Evolutionary conservation across 2,329 filamentous ascomycete species (phyloP), one percentile per base, ranked within the genome.

Genomic region (Scorias spongiosa): DNA sequence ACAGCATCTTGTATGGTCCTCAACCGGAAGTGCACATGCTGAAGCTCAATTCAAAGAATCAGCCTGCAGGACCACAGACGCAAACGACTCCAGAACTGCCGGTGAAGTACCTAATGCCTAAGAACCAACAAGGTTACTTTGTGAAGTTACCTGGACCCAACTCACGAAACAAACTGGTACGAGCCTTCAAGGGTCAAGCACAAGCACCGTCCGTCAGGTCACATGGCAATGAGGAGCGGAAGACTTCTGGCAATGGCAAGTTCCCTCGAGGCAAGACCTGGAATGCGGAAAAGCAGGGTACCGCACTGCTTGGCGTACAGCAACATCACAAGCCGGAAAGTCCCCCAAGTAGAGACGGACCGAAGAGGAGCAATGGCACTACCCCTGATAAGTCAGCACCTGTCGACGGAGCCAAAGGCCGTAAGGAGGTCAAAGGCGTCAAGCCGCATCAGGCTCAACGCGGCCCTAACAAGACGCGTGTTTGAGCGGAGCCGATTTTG

Each of bases 121-220:
- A 48, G 41, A 46, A 50, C 34, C 48, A 50, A 9, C 44, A 48
- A 41, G 53, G 55, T 43, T 46, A 51, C 45, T 53, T 50, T 41
- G 49, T 57, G 26, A 58, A 54, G 30, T 47, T 58, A 26, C 53
- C 49, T 15, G 47, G 50, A 28, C 52, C 52, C 15, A 55, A 52
- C 43, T 50, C 56, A 20, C 36, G 42, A 20, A 29, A 44, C 17
- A 41, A 36, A 9, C 32, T 36, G 12, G 9, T 36, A 15, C 32
- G 32, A 15, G 12, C 11, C 32, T 5, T 4, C 9, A 26, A 26
- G 20, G 20, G 20, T 26, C 20, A 3, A 26, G 7, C 20, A 26
- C 20, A 26, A 7, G 20, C 7, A 26, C 20, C 20, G 20, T 26
- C 20, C 20, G 20, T 26, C 20, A 26, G 20, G 20, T 7, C 20